phyloP scores from a whole-genome alignment of 441 rosid species.

The Arabidopsis hybrid region DNA sequence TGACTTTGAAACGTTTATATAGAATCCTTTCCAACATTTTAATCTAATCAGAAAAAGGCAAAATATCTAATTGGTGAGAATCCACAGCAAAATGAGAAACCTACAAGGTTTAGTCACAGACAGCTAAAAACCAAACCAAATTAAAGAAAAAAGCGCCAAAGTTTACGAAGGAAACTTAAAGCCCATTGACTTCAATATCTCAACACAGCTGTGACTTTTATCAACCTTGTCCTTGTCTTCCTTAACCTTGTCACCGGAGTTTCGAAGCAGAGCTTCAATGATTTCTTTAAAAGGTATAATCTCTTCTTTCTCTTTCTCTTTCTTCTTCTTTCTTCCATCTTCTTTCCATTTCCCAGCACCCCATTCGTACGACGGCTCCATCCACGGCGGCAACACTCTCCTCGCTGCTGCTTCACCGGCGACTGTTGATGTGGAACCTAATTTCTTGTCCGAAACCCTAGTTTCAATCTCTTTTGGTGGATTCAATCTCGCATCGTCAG shows the following conservation, averaged over 20 bases:
- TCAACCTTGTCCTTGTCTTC: not conserved
- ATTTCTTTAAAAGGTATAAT: slow-evolving; percentile 13
- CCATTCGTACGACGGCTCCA: slow-evolving; percentile 21
- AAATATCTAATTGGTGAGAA: no score
- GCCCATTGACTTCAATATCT: not conserved
- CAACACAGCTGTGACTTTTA: not conserved
- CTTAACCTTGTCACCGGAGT: not conserved
- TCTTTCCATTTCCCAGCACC: slow-evolving; percentile 32
- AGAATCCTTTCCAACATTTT: no score
- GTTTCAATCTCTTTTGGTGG: not conserved
- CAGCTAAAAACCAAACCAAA: no score
- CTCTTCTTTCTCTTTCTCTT: not conserved
- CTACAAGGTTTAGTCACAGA: no score
- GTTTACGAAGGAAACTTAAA: slow-evolving; percentile 7
- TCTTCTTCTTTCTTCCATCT: slow-evolving; percentile 27
- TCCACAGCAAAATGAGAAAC: no score
- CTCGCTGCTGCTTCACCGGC: slow-evolving; percentile 20
- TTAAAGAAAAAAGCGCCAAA: not conserved
- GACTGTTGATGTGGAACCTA: not conserved
- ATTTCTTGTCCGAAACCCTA: slow-evolving; percentile 3
- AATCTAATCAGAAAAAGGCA: no score
- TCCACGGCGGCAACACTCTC: slow-evolving; percentile 23
- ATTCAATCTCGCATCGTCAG: not conserved
- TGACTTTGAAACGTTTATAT: no score
- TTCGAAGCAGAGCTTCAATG: slow-evolving; percentile 13